Percentiles rank a stretch among this genome's conserved stretches.
These are phyloP conservation scores for Dothistroma pini DNA, from an alignment of 2,329 filamentous ascomycete genomes.

Conservation along the genomic window DNA sequence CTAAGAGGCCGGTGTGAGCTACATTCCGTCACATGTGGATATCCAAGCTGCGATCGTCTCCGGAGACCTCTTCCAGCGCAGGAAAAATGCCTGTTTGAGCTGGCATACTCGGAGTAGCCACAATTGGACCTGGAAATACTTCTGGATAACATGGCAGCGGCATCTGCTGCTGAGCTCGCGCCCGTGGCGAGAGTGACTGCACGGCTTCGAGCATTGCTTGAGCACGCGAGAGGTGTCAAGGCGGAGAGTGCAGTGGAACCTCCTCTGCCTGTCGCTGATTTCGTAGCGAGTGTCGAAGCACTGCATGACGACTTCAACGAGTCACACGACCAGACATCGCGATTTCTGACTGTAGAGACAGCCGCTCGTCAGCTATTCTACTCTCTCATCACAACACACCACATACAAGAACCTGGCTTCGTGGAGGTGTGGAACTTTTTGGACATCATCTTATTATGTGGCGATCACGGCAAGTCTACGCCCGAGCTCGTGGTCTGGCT, in stretches of 20 bases:
- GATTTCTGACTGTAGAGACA: slow-evolving; percentile 70
- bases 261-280: slow-evolving; percentile 41
- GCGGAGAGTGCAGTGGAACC: slow-evolving; percentile 42
- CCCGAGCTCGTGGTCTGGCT: slow-evolving; percentile 82
- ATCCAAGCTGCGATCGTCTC: neutral
- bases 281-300: slow-evolving; percentile 30
- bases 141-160: slow-evolving; percentile 26
- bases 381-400: slow-evolving; percentile 48
- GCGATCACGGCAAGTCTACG: slow-evolving; percentile 61
- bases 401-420: slow-evolving; percentile 74
- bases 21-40: too few species aligned
- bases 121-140: neutral
- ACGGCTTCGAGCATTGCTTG: slow-evolving; percentile 40
- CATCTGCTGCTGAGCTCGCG: slow-evolving; percentile 26
- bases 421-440: slow-evolving; percentile 88
- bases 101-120: neutral
- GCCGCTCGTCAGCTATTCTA: slow-evolving; percentile 80
- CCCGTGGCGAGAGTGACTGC: slow-evolving; percentile 26
- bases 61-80: neutral
- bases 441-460: slow-evolving; percentile 84
- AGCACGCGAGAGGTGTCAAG: slow-evolving; percentile 41
- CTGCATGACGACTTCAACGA: slow-evolving; percentile 30
- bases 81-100: neutral
- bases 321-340: slow-evolving; percentile 27
- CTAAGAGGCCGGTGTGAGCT: too few species aligned